Evolutionary conservation across 331 rosid genomes (phyloP).

Genomic region (Cydonia oblonga): DNA sequence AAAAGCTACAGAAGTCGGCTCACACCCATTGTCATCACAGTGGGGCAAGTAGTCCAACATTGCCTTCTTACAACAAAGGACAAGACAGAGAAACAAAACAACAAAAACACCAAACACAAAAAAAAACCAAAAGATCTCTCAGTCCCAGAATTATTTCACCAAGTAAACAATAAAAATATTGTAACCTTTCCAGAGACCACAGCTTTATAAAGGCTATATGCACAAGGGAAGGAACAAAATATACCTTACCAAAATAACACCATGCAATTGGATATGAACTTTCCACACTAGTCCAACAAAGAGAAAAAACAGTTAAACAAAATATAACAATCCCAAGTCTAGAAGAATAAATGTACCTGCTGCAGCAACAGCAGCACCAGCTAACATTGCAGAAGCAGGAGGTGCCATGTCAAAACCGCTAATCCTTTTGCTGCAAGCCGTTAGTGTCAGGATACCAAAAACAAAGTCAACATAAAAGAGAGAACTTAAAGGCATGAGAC

Average conservation of each 20-base stretch:
- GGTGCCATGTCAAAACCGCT: slow-evolving; percentile 99
- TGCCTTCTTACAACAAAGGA: slow-evolving; percentile 94
- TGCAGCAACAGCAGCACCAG: slow-evolving; percentile 53
- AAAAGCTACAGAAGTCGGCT: slow-evolving; percentile 99
- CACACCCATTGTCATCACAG: slow-evolving; percentile 99
- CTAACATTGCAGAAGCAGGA: slow-evolving; percentile 72
- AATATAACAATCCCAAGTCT: slow-evolving; percentile 17
- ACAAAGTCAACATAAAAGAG: background rate
- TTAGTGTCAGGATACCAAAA: slow-evolving; percentile 23
- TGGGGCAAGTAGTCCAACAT: slow-evolving; percentile 99
- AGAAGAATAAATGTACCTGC: slow-evolving; percentile 54
- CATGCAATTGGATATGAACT: slow-evolving; percentile 82
- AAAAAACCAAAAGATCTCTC: slow-evolving; percentile 80
- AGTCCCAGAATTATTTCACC: slow-evolving; percentile 84
- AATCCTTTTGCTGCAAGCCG: slow-evolving; percentile 78
- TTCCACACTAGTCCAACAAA: slow-evolving; percentile 86
- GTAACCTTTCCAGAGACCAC: slow-evolving; percentile 33
- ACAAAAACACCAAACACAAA: slow-evolving; percentile 97
- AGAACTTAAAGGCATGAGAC: background rate
- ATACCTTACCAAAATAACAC: slow-evolving; percentile 85
- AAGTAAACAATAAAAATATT: slow-evolving; percentile 39
- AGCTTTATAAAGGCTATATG: slow-evolving; percentile 32
- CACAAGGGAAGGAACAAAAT: slow-evolving; percentile 46
- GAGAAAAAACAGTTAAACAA: slow-evolving; percentile 52
- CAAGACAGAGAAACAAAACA: slow-evolving; percentile 91